Base-by-base conservation (phyloP, 331 rosid genomes). In the Acacia concinna region DNA sequence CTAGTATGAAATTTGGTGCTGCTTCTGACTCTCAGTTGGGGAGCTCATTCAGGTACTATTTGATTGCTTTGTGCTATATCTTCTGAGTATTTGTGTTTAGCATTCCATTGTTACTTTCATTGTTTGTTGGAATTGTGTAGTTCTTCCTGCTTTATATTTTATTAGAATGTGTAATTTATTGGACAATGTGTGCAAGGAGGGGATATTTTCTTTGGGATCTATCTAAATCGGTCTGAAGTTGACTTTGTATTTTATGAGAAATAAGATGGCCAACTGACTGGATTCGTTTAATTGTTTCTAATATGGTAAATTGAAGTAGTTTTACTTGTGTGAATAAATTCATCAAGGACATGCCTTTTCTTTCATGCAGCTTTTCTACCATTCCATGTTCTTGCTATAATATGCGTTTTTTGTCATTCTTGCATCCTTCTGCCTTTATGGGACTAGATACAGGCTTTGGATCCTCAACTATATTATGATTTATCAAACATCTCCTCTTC, bases 41-140 rank as follows among this genome's bases (percentile, higher is more conserved):
- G 83, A 84, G 56, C 84, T 84, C 87, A 20, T 73, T 67, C 91
- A 89, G 90, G 97, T 92, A 78, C 54, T 79, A 49, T n/a, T 20
- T 76, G 71, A 60, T 82, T 32, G 57, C 38, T 71, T 73, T 86
- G 54, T 37, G 38, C 54, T 28, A 54, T n/a, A 20, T 64, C 17
- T 56, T n/a, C 14, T 60, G 21, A 27, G 21, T 69, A 76, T 43
- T 75, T 43, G 15, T 43, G 15, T 28, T 23, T 21, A 74, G 59
- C 4, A 18, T 32, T 41, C 52, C 31, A 46, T 47, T 34, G 68
- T 18, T 37, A 3, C 44, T 64, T 71, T 84, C 71, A 8, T 73
- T 8, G 21, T 51, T 4, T 18, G 8, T 31, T 20, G 37, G 79
- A 32, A 49, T 15, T 62, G 54, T 69, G 56, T 44, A 40, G 41